phyloP scores from a whole-genome alignment of 306 rosid species.

The Vigna mungo region DNA sequence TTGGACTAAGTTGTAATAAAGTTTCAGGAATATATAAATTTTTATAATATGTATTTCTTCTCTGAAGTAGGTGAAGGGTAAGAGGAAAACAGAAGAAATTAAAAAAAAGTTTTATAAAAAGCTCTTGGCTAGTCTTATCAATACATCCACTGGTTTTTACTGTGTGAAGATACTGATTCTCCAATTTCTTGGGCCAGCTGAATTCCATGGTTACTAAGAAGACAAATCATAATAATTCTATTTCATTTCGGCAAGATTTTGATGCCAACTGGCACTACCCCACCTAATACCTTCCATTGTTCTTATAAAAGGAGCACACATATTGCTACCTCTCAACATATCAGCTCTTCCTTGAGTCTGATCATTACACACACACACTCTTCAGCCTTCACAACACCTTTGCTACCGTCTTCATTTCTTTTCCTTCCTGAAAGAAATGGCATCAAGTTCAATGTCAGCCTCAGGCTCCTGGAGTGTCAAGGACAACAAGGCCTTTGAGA shows the following conservation, averaged over 20 bases:
- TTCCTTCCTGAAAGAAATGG: slow-evolving; percentile 49
- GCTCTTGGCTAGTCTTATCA: slow-evolving; percentile 20
- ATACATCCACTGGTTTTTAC: slow-evolving; percentile 32
- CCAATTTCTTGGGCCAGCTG: slow-evolving; percentile 53
- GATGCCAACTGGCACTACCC: slow-evolving; percentile 69
- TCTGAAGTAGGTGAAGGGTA: background rate
- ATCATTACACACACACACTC: slow-evolving; percentile 32
- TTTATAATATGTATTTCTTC: background rate
- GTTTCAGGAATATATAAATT: too few species aligned
- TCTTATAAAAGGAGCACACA: slow-evolving; percentile 71
- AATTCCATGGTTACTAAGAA: slow-evolving; percentile 59
- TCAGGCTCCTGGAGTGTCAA: slow-evolving; percentile 84
- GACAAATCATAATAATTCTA: slow-evolving; percentile 76
- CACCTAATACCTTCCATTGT: slow-evolving; percentile 48
- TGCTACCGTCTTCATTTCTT: background rate
- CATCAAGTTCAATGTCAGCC: slow-evolving; percentile 81
- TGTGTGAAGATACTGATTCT: slow-evolving; percentile 63
- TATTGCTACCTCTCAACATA: slow-evolving; percentile 53
- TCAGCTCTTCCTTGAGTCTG: slow-evolving; percentile 45
- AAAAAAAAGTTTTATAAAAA: background rate
- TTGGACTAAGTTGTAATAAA: background rate
- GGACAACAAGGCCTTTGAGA: slow-evolving; percentile 93
- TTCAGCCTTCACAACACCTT: slow-evolving; percentile 17
- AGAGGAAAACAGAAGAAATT: background rate
- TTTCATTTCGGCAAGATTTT: slow-evolving; percentile 54